A percentile compares a stretch with the other conserved stretches of the same genome.
phyloP scores from a whole-genome alignment of 2,329 filamentous ascomycete species.

The Phialophora macrospora region DNA sequence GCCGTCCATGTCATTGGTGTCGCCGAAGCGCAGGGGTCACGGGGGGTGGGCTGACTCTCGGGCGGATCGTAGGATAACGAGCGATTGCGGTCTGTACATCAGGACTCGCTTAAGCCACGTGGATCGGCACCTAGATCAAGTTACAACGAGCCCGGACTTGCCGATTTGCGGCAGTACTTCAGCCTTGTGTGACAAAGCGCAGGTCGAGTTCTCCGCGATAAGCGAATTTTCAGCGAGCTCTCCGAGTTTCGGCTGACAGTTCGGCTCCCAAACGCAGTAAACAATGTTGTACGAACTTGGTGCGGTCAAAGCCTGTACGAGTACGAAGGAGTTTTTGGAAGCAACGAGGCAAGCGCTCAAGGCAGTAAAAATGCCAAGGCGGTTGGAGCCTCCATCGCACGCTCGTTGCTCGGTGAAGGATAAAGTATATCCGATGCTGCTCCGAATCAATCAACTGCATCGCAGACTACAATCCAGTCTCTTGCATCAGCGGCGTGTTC shows the following conservation, averaged over 20 bases:
- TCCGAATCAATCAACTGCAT: neutral
- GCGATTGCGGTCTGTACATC: neutral
- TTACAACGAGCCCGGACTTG: neutral
- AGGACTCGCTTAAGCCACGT: slow-evolving; percentile 2
- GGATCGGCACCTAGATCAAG: neutral
- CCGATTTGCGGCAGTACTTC: too few relatives aligned
- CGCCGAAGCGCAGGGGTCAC: neutral
- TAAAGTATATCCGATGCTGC: neutral
- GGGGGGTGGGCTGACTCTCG: slow-evolving; percentile 3
- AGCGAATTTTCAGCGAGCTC: neutral
- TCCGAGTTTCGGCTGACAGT: neutral
- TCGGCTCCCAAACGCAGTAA: neutral
- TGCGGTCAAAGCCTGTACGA: neutral
- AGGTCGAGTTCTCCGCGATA: neutral
- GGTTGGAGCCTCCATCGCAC: neutral
- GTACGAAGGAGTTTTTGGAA: neutral
- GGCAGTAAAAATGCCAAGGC: neutral
- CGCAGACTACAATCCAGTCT: neutral
- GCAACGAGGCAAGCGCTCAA: too few relatives aligned
- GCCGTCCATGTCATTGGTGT: slow-evolving; percentile 5
- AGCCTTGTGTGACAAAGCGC: neutral
- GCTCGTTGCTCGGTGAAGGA: neutral
- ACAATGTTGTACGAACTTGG: neutral
- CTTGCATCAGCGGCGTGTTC: neutral
- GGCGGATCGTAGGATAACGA: neutral